phyloP scores from a whole-genome alignment of 352 stramenopile species.

The Hyaloperonospora arabidopsidis region DNA sequence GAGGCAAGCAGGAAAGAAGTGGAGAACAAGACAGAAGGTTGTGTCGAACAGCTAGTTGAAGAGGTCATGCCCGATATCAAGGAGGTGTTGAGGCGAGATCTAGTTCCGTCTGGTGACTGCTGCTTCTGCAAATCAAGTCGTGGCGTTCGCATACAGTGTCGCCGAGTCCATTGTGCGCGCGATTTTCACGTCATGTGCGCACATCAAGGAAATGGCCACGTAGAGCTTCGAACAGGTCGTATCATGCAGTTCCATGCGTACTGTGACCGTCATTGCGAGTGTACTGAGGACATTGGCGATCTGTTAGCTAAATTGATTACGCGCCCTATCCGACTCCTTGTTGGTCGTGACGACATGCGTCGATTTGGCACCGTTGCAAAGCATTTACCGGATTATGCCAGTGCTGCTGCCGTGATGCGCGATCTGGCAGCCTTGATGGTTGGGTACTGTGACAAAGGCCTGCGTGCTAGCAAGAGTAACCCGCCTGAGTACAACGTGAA shows the following conservation, averaged over 20 bases:
- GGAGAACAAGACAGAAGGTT: slow-evolving; percentile 5
- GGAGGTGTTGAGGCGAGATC: slow-evolving; percentile 16
- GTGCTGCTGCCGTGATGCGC: slow-evolving; percentile 31
- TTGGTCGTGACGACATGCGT: slow-evolving; percentile 46
- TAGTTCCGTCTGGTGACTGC: slow-evolving; percentile 25
- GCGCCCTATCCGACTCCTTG: slow-evolving; percentile 37
- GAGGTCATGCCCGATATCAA: slow-evolving; percentile 6
- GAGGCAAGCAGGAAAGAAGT: slow-evolving; percentile 5
- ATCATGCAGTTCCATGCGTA: slow-evolving; percentile 54
- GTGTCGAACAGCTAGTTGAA: slow-evolving; percentile 7
- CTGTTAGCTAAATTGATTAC: slow-evolving; percentile 50
- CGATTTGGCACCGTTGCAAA: slow-evolving; percentile 40
- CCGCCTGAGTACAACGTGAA: slow-evolving; percentile 48
- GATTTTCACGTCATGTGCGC: slow-evolving; percentile 68
- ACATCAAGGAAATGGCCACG: slow-evolving; percentile 29
- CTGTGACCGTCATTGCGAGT: slow-evolving; percentile 50
- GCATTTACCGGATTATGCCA: slow-evolving; percentile 32
- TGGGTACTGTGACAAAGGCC: slow-evolving; percentile 44
- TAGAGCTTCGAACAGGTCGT: slow-evolving; percentile 30
- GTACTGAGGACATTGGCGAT: slow-evolving; percentile 31
- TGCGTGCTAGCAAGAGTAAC: slow-evolving; percentile 38
- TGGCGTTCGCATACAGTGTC: slow-evolving; percentile 55
- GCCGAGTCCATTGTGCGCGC: slow-evolving; percentile 36
- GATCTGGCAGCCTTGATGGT: slow-evolving; percentile 41
- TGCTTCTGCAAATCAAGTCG: slow-evolving; percentile 38